Conservation (phyloP, 2,329 filamentous ascomycete genomes). For the Cercospora zeae-maydis region DNA sequence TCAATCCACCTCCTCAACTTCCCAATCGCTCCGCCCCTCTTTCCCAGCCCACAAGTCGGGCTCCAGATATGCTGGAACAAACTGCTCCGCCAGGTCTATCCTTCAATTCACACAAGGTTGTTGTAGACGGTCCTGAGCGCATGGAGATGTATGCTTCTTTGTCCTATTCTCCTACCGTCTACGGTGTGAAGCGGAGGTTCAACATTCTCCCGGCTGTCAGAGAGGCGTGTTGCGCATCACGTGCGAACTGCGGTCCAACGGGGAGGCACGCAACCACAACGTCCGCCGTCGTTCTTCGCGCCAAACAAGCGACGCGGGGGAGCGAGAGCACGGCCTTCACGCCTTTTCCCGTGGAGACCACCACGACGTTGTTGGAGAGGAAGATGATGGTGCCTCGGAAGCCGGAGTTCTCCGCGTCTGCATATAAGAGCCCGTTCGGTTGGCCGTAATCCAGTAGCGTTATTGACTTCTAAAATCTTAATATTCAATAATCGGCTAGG, state of each 20-base stretch:
- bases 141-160: neutral
- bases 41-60: slow-evolving; percentile 5
- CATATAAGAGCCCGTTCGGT: neutral
- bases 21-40: slow-evolving; percentile 7
- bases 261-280: neutral
- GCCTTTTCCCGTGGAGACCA: neutral
- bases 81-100: slow-evolving; percentile 13
- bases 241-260: neutral
- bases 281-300: neutral
- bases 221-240: neutral
- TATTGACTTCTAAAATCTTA: no score
- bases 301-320: neutral
- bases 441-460: no score
- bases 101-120: neutral
- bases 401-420: neutral
- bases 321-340: neutral
- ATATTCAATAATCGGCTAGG: no score
- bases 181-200: neutral
- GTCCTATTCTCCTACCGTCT: neutral
- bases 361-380: no score
- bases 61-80: slow-evolving; percentile 14
- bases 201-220: neutral
- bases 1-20: slow-evolving; percentile 13
- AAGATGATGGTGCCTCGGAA: no score
- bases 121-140: neutral